Evolutionary conservation across 495 filamentous ascomycete species (phyloP).

Genomic region (Lophiotrema nucula): DNA sequence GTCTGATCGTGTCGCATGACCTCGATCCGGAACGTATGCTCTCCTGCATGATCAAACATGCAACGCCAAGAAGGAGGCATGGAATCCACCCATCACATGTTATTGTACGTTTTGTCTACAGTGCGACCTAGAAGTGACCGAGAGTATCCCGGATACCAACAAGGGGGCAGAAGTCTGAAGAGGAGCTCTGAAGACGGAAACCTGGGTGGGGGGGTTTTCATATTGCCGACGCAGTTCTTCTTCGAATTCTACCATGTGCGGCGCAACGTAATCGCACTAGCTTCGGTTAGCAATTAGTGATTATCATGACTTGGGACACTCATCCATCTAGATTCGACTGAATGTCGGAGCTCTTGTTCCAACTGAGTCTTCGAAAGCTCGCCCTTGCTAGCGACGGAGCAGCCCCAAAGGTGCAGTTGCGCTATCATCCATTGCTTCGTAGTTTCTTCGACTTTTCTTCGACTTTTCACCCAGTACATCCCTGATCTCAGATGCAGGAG

Average conservation of each 20-base stretch:
- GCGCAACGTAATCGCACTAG: not conserved
- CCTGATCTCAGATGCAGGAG: not conserved
- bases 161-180: not conserved
- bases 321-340: not conserved
- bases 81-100: too few species aligned
- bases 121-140: not conserved
- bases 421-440: not conserved
- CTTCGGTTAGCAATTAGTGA: not conserved
- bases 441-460: not conserved
- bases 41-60: not conserved
- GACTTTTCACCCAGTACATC: not conserved
- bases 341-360: not conserved
- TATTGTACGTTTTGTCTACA: too few species aligned
- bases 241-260: not conserved
- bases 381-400: not conserved
- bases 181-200: not conserved
- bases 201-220: not conserved
- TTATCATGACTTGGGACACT: not conserved
- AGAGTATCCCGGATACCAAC: not conserved
- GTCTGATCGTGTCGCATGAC: not conserved
- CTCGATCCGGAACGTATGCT: not conserved
- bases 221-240: not conserved
- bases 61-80: not conserved
- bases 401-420: not conserved
- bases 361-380: not conserved